Conservation (phyloP, 352 stramenopile species). For the Phytophthora megakarya region DNA sequence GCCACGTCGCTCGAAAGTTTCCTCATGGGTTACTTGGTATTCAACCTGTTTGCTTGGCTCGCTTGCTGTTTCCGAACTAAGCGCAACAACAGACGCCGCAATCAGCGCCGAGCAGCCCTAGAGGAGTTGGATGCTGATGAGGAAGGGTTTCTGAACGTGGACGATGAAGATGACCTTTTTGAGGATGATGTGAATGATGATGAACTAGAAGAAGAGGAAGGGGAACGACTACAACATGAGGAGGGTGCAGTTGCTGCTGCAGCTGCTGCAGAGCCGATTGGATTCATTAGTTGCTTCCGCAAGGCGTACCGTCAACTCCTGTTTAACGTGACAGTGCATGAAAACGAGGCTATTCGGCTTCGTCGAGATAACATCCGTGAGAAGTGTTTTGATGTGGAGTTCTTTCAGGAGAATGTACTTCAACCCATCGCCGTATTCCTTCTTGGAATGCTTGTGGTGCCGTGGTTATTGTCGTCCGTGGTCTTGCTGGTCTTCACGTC, state of each 20-base stretch:
- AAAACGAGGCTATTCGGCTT: conserved; percentile 67
- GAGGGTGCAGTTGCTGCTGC: conserved; percentile 14
- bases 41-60: conserved; percentile 77
- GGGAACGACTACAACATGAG: conserved; percentile 23
- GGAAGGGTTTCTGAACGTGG: conserved; percentile 39
- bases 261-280: conserved; percentile 27
- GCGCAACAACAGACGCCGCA: conserved; percentile 46
- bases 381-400: conserved; percentile 72
- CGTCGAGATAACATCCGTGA: conserved; percentile 61
- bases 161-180: conserved; percentile 45
- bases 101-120: conserved; percentile 38
- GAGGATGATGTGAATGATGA: conserved; percentile 45
- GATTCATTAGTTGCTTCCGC: conserved; percentile 60
- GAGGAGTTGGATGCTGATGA: conserved; percentile 46
- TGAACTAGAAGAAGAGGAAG: conserved; percentile 44
- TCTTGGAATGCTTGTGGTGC: conserved; percentile 55
- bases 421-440: conserved; percentile 55
- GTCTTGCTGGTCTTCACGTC: conserved; percentile 49
- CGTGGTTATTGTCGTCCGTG: conserved; percentile 55
- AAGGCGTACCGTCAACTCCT: conserved; percentile 71
- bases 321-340: conserved; percentile 77
- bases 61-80: conserved; percentile 75
- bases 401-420: conserved; percentile 71
- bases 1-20: conserved; percentile 66
- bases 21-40: conserved; percentile 74